phyloP scores from a whole-genome alignment of 345 rosid genomes.

The Xanthoceras sorbifolium region DNA sequence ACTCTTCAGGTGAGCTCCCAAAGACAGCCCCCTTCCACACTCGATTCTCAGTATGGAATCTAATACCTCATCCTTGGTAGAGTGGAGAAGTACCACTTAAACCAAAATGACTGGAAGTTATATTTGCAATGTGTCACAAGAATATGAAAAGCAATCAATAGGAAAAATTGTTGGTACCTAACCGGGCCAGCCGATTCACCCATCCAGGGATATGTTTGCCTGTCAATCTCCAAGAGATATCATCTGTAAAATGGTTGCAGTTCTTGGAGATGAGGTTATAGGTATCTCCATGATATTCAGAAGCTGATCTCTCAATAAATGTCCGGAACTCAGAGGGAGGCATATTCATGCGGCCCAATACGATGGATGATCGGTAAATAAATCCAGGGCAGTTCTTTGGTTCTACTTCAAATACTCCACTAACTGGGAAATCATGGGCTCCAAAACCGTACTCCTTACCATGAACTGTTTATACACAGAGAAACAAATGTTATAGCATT shows the following conservation, averaged over 20 bases:
- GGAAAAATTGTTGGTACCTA: constrained; percentile 45
- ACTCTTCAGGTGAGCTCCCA: background rate
- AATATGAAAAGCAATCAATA: background rate
- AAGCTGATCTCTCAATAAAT: constrained; percentile 61
- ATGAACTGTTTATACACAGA: constrained; percentile 49
- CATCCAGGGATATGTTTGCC: constrained; percentile 66
- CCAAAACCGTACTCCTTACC: constrained; percentile 84
- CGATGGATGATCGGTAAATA: constrained; percentile 56
- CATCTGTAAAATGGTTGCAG: constrained; percentile 80
- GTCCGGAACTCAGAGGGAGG: constrained; percentile 49
- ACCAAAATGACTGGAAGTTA: background rate
- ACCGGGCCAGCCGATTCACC: constrained; percentile 76
- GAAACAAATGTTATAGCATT: background rate
- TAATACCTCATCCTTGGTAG: background rate
- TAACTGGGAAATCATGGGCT: constrained; percentile 72
- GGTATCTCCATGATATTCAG: constrained; percentile 83
- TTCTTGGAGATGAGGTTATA: constrained; percentile 78
- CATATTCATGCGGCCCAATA: constrained; percentile 49
- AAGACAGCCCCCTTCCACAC: background rate
- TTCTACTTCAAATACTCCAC: constrained; percentile 85
- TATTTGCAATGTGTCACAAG: background rate
- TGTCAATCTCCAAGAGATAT: constrained; percentile 54
- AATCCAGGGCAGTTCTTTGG: constrained; percentile 75
- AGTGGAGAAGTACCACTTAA: background rate
- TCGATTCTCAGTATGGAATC: background rate